A percentile compares a stretch with the other conserved stretches of the same genome.
Evolutionary conservation across 192 early-diverging fungal species (phyloP).

Genomic region (Coemansia sp.): DNA sequence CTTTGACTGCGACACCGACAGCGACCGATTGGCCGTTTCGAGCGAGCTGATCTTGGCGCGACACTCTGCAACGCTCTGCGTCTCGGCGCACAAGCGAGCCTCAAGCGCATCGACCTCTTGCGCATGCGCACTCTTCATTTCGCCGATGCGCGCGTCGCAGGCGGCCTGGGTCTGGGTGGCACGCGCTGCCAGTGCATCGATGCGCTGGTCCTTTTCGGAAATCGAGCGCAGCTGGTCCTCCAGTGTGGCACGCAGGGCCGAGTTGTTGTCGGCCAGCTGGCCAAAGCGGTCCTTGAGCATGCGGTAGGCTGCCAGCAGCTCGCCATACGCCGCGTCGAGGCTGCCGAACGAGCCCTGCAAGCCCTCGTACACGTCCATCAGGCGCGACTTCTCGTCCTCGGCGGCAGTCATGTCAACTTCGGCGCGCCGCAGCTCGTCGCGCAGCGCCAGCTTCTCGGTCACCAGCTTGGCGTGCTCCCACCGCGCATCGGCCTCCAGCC

Average conservation of each 20-base stretch:
- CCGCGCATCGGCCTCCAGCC: slow-evolving; percentile 37
- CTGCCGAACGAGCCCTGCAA: slow-evolving; percentile 28
- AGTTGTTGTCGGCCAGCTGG: slow-evolving; percentile 19
- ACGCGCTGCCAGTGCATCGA: slow-evolving; percentile 6
- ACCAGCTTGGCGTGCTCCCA: slow-evolving; percentile 44
- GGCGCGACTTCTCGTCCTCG: slow-evolving; percentile 31
- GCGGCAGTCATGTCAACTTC: slow-evolving; percentile 44
- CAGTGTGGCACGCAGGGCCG: slow-evolving; percentile 3
- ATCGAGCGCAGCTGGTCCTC: slow-evolving; percentile 11
- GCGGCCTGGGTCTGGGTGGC: neutral
- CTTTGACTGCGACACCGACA: slow-evolving; percentile 32
- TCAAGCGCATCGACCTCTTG: slow-evolving; percentile 18
- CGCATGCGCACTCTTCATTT: slow-evolving; percentile 9
- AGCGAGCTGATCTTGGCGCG: slow-evolving; percentile 15
- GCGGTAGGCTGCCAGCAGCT: slow-evolving; percentile 40
- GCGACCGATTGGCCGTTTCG: slow-evolving; percentile 24
- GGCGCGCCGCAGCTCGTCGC: slow-evolving; percentile 42
- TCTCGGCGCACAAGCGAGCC: slow-evolving; percentile 6
- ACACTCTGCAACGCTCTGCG: slow-evolving; percentile 16
- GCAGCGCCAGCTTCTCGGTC: slow-evolving; percentile 43
- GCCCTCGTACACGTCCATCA: slow-evolving; percentile 37
- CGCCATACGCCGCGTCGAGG: slow-evolving; percentile 30
- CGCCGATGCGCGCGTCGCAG: slow-evolving; percentile 5
- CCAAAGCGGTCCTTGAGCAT: slow-evolving; percentile 34
- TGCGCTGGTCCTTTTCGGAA: neutral